Base-by-base conservation (phyloP, 1,139 yeast species). In the Protomyces inouyei region DNA sequence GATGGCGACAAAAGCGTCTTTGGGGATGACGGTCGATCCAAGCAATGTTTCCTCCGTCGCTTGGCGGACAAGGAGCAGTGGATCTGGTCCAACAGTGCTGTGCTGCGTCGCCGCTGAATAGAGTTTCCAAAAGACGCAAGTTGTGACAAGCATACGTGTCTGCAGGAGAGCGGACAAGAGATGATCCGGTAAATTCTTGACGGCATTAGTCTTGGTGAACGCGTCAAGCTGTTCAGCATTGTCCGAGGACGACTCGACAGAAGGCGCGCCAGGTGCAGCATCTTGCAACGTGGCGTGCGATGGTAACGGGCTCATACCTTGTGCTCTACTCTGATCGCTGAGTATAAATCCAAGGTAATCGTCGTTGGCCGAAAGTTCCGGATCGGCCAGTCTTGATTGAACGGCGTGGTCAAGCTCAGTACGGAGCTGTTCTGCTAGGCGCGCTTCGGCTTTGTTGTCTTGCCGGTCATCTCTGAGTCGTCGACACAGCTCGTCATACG, bases 1-100 rank as follows among this genome's bases (percentile, higher is more conserved):
- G 21, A 59, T 23, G 3, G 52, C 63, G 8, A 59, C 57, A 14
- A 45, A 28, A 40, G 51, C 53, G 16, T 52, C 21, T 23, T 59
- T 59, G 16, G 63, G 63, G 10, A 59, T 51, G 35, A 59, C 46
- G 5, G 21, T 52, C n/a, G 63, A 59, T n/a, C 63, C 63, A 32
- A 59, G 52, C 16, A 59, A 57, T 14, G 53, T 52, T 21, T 59
- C 63, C 18, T 59, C 48, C 8, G 57, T 46, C 8, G 63, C 46
- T 43, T 59, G 23, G 14, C 63, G 56, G 3, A 59, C 45, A 3
- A 59, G 43, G 4, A 59, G 36, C 18, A 59, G 14, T 25, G 63
- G 63, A 28, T 40, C 57, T 10, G 57, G 35, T 6, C 21, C 16
- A 6, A n/a, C 16, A 6, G 25, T 25, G 3, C 35, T n/a, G 43